These are phyloP conservation scores for Adansonia gregorii DNA, from an alignment of 441 rosid species.

Conservation along the genomic window DNA sequence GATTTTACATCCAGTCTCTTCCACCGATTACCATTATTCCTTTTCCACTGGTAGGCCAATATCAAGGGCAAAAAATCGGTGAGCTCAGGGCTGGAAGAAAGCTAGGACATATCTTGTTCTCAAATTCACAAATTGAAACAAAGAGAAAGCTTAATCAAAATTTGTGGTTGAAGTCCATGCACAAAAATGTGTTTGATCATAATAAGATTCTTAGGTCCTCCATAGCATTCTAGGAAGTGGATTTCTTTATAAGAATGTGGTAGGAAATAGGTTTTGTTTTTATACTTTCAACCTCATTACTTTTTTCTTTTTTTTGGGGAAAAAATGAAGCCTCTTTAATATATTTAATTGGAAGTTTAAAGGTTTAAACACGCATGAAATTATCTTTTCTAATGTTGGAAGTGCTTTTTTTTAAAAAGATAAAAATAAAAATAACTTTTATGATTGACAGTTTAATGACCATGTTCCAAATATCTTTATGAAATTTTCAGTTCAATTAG, in stretches of 20 bases:
- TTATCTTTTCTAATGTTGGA: not conserved
- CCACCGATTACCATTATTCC: not conserved
- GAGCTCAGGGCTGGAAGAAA: not conserved
- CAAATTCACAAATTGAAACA: not conserved
- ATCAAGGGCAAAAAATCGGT: not conserved
- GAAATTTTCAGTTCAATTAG: conserved; percentile 57
- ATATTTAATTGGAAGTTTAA: not conserved
- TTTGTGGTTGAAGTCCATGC: not conserved
- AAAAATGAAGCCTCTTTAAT: not conserved
- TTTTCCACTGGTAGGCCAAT: not conserved
- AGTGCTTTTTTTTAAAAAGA: not conserved
- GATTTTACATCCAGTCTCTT: not conserved
- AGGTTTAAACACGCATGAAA: not conserved
- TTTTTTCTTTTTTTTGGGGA: not conserved
- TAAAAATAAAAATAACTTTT: not conserved
- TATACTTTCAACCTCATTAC: not conserved
- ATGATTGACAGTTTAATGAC: conserved; percentile 27
- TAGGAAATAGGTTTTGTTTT: not conserved
- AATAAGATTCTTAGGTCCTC: not conserved
- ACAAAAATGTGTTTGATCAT: not conserved
- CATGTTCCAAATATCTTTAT: conserved; percentile 27
- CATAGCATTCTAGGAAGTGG: not conserved
- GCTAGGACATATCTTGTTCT: not conserved
- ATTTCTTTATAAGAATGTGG: not conserved
- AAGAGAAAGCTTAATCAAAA: not conserved